phyloP scores from a whole-genome alignment of 768 basidiomycete genomes.

The Boletus edulis region DNA sequence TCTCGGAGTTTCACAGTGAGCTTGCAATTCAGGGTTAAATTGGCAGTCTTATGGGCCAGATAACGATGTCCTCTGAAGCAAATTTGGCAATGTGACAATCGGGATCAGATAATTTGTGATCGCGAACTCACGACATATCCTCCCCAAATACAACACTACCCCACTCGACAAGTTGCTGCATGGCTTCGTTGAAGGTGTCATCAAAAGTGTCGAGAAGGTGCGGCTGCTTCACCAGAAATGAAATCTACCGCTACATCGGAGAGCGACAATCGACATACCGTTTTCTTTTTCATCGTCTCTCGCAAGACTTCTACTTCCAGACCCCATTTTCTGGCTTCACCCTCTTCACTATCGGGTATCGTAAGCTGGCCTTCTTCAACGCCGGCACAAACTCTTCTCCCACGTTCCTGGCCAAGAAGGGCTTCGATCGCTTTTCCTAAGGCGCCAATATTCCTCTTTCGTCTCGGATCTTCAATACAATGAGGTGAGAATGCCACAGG shows the following conservation, averaged over 20 bases:
- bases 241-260: constrained; percentile 13
- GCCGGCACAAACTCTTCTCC: constrained; percentile 62
- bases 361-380: constrained; percentile 30
- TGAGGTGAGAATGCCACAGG: constrained; percentile 72
- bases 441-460: constrained; percentile 69
- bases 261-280: constrained; percentile 38
- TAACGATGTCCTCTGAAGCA: constrained; percentile 63
- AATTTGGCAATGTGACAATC: constrained; percentile 21
- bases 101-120: constrained; percentile 24
- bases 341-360: constrained; percentile 48
- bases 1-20: constrained; percentile 64
- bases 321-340: constrained; percentile 79
- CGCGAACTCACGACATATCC: constrained; percentile 56
- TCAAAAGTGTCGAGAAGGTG: constrained; percentile 58
- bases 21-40: constrained; percentile 65
- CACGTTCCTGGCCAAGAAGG: constrained; percentile 59
- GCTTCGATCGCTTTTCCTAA: constrained; percentile 73
- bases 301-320: constrained; percentile 56
- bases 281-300: constrained; percentile 55
- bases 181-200: constrained; percentile 75
- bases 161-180: constrained; percentile 73
- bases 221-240: constrained; percentile 39
- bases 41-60: constrained; percentile 68
- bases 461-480: constrained; percentile 74
- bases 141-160: constrained; percentile 67